These are phyloP conservation scores for Henningerozyma blattae DNA, from an alignment of 805 yeast genomes.

Conservation along the genomic window DNA sequence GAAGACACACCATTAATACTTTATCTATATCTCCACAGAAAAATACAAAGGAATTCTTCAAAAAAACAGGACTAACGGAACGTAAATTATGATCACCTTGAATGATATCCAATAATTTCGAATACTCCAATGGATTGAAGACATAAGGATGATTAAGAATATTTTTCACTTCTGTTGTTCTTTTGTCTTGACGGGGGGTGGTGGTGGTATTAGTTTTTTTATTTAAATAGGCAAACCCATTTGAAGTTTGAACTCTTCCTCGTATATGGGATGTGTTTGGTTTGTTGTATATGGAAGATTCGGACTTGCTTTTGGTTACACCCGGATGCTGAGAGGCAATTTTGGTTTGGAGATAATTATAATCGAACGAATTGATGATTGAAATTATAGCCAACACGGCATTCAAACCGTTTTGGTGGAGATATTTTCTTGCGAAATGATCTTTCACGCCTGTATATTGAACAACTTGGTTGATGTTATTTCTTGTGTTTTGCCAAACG, in stretches of 20 bases:
- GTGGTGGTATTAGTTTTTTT: not conserved
- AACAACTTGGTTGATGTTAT: constrained; percentile 11
- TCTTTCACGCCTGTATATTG: constrained; percentile 11
- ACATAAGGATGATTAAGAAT: not conserved
- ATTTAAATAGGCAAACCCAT: constrained; percentile 10
- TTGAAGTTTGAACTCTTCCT: constrained; percentile 28
- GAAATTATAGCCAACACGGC: constrained; percentile 27
- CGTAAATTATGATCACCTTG: constrained; percentile 19
- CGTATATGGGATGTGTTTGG: no score
- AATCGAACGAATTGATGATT: constrained; percentile 14
- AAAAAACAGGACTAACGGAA: constrained; percentile 29
- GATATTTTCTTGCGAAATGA: constrained; percentile 13
- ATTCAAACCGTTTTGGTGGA: constrained; percentile 21
- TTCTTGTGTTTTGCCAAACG: constrained; percentile 13
- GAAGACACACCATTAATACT: constrained; percentile 1
- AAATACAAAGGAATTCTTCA: constrained; percentile 28
- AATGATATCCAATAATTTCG: constrained; percentile 25
- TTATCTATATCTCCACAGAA: constrained; percentile 31
- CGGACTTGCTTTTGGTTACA: not conserved
- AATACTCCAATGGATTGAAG: not conserved
- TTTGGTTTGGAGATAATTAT: not conserved
- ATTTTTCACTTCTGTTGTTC: not conserved
- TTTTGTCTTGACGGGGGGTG: not conserved
- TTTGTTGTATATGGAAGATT: not conserved
- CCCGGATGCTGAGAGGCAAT: not conserved